Conservation (phyloP, 2,329 filamentous ascomycete genomes). For the Paramyrothecium sp. region DNA sequence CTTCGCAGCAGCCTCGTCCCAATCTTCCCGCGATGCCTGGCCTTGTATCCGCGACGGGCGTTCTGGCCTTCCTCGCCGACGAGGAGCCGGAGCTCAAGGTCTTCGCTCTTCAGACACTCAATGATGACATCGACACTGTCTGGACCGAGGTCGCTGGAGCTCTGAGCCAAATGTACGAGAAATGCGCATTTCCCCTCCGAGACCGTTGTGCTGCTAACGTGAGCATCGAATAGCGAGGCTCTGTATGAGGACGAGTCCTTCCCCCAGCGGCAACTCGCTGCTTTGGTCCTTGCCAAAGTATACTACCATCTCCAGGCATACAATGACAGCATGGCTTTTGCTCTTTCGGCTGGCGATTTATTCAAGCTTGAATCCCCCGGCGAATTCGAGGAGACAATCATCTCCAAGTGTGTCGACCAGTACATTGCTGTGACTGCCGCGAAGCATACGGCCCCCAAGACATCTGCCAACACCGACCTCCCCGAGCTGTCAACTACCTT, state of each 20-base stretch:
- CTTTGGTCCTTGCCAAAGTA: conserved; percentile 92
- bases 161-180: conserved; percentile 81
- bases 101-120: conserved; percentile 91
- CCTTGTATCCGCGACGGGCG: conserved; percentile 88
- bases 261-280: conserved; percentile 88
- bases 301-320: conserved; percentile 99
- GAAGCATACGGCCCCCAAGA: conserved; percentile 45
- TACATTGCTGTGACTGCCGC: conserved; percentile 77
- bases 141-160: conserved; percentile 97
- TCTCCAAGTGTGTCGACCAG: conserved; percentile 96
- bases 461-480: conserved; percentile 45
- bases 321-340: conserved; percentile 99
- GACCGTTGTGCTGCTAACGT: conserved; percentile 1
- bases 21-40: conserved; percentile 69
- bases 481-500: conserved; percentile 82
- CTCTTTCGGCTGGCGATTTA: conserved; percentile 87
- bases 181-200: not conserved
- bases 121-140: conserved; percentile 93
- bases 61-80: conserved; percentile 93
- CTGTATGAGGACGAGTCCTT: conserved; percentile 97
- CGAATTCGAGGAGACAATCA: conserved; percentile 98
- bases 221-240: conserved; percentile 67
- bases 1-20: conserved; percentile 15
- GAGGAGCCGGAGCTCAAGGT: conserved; percentile 92
- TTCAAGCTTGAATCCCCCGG: conserved; percentile 89